Evolutionary conservation across 2,329 filamentous ascomycete genomes (phyloP).

Genomic region (Trichocomaceae sp.): DNA sequence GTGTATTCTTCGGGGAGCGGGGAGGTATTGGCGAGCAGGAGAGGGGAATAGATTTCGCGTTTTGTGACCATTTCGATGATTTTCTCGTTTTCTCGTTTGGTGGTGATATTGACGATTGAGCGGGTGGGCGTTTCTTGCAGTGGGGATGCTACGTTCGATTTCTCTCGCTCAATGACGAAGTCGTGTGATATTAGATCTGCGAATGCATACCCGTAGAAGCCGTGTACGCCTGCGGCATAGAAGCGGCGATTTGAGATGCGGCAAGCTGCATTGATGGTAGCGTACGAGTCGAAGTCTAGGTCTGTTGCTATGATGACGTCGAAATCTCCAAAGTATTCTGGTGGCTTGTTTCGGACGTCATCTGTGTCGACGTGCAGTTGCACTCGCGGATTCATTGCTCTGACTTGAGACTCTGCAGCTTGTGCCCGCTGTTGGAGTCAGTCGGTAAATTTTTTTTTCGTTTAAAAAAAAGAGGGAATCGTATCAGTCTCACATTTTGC

Average conservation of each 20-base stretch:
- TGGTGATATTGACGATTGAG: constrained; percentile 63
- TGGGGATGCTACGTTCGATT: constrained; percentile 61
- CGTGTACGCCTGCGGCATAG: constrained; percentile 81
- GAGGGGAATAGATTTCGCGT: constrained; percentile 80
- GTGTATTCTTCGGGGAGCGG: constrained; percentile 64
- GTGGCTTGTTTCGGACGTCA: constrained; percentile 60
- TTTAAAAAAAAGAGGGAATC: background rate
- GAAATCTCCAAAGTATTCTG: constrained; percentile 70
- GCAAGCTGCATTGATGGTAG: constrained; percentile 77
- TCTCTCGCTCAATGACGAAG: constrained; percentile 79
- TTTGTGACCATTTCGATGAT: constrained; percentile 82
- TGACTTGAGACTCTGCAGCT: constrained; percentile 69
- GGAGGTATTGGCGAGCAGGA: constrained; percentile 76
- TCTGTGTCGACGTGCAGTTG: constrained; percentile 63
- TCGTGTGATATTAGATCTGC: constrained; percentile 85
- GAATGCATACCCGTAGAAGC: constrained; percentile 92
- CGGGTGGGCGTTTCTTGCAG: constrained; percentile 72
- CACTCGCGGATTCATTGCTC: constrained; percentile 85
- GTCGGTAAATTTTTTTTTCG: too few relatives aligned
- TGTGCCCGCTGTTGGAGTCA: constrained; percentile 58
- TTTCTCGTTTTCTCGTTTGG: constrained; percentile 64
- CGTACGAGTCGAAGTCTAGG: constrained; percentile 66
- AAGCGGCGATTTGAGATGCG: constrained; percentile 72
- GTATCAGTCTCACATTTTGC: constrained; percentile 52
- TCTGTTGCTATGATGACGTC: constrained; percentile 88